Evolutionary conservation across 73 alveolate genomes (phyloP).

Genomic region (Stentor roeselii): DNA sequence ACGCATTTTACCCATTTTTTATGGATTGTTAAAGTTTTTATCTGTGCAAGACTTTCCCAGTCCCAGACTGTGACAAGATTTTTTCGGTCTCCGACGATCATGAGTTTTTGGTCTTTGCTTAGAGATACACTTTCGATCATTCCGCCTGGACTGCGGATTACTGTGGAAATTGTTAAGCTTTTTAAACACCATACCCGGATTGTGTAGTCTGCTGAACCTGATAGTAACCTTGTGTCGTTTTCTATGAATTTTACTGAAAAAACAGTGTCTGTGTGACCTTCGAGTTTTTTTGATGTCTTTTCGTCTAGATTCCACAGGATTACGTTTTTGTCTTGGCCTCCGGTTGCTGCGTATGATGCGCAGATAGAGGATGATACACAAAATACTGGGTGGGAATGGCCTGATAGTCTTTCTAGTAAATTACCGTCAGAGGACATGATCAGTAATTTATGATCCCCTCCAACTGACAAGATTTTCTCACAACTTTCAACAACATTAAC

Average conservation of each 20-base stretch:
- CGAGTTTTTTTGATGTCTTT: background rate
- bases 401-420: background rate
- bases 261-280: background rate
- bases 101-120: background rate
- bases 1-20: background rate
- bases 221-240: background rate
- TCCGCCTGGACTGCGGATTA: background rate
- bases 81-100: background rate
- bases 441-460: background rate
- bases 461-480: background rate
- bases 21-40: background rate
- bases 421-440: background rate
- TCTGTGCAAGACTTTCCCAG: background rate
- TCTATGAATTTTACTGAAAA: background rate
- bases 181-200: background rate
- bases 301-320: background rate
- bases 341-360: background rate
- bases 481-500: background rate
- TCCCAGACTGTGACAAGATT: background rate
- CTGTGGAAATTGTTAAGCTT: no score
- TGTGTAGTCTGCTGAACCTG: background rate
- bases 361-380: background rate
- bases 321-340: background rate
- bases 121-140: background rate
- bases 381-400: background rate